Percentiles rank a stretch among this genome's conserved stretches.
phyloP scores from a whole-genome alignment of 768 basidiomycete species.

The Tricholoma furcatifolium region DNA sequence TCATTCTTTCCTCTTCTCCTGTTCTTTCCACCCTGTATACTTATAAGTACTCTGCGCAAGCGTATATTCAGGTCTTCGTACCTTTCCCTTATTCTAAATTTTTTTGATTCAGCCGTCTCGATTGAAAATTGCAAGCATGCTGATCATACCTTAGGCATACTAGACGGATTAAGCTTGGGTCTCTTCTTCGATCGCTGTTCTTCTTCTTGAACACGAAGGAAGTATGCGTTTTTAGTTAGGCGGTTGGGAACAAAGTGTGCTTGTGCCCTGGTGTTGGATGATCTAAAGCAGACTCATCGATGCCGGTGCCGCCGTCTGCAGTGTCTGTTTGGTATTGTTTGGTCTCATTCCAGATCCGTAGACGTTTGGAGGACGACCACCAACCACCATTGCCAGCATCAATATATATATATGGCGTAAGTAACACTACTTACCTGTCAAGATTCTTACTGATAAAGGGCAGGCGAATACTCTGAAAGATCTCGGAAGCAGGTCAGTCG shows the following conservation, averaged over 20 bases:
- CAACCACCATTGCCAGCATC: too few relatives aligned
- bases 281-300: conserved; percentile 11
- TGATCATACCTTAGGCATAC: conserved; percentile 50
- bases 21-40: too few relatives aligned
- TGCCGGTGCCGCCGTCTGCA: conserved; percentile 9
- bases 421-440: too few relatives aligned
- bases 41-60: too few relatives aligned
- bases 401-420: too few relatives aligned
- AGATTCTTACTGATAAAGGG: too few relatives aligned
- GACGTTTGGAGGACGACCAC: too few relatives aligned
- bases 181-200: conserved; percentile 13
- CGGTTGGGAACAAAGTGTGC: conserved; percentile 2
- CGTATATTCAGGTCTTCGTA: too few relatives aligned
- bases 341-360: neutral
- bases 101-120: conserved; percentile 16
- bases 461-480: too few relatives aligned
- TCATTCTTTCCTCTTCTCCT: too few relatives aligned
- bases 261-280: conserved; percentile 4
- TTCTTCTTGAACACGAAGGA: conserved; percentile 5
- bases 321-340: conserved; percentile 16
- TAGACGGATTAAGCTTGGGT: conserved; percentile 15
- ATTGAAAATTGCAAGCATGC: conserved; percentile 11
- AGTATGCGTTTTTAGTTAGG: conserved; percentile 4
- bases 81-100: conserved; percentile 79
- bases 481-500: too few relatives aligned